Evolutionary conservation across 129 eudicot genomes (phyloP).

Genomic region (Centaurea solstitialis): DNA sequence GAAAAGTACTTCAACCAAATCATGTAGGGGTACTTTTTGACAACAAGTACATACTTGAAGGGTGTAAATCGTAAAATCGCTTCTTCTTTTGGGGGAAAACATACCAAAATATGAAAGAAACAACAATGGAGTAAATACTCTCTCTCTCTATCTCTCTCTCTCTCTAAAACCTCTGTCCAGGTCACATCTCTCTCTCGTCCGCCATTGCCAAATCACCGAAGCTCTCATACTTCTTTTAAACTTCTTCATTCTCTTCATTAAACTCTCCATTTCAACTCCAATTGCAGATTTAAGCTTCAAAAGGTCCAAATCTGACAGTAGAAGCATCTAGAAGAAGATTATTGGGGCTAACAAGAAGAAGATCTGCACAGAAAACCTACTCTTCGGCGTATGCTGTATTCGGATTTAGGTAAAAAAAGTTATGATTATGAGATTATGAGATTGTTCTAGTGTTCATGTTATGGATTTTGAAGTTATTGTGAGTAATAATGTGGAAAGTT

Average conservation of each 20-base stretch:
- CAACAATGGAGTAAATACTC: slow-evolving; percentile 22
- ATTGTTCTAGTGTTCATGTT: slow-evolving; percentile 9
- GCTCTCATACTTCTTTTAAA: not conserved
- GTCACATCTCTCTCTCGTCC: slow-evolving; percentile 19
- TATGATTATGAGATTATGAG: not conserved
- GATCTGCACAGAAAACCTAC: slow-evolving; percentile 20
- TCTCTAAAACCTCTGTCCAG: slow-evolving; percentile 31
- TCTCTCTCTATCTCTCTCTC: no score
- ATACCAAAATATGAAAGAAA: slow-evolving; percentile 21
- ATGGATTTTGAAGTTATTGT: not conserved
- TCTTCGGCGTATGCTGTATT: not conserved
- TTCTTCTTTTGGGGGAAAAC: not conserved
- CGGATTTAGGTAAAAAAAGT: slow-evolving; percentile 16
- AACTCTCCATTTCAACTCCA: not conserved
- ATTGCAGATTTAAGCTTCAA: slow-evolving; percentile 1
- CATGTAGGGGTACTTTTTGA: not conserved
- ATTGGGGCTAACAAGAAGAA: slow-evolving; percentile 11
- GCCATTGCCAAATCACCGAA: slow-evolving; percentile 34
- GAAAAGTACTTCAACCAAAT: not conserved
- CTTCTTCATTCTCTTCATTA: slow-evolving; percentile 14
- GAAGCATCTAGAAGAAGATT: not conserved
- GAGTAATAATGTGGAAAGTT: not conserved
- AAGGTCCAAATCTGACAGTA: slow-evolving; percentile 7
- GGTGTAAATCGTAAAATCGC: slow-evolving; percentile 7
- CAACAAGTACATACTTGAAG: not conserved